Conservation (phyloP, 2,329 filamentous ascomycete species). For the Fusarium sp. region DNA sequence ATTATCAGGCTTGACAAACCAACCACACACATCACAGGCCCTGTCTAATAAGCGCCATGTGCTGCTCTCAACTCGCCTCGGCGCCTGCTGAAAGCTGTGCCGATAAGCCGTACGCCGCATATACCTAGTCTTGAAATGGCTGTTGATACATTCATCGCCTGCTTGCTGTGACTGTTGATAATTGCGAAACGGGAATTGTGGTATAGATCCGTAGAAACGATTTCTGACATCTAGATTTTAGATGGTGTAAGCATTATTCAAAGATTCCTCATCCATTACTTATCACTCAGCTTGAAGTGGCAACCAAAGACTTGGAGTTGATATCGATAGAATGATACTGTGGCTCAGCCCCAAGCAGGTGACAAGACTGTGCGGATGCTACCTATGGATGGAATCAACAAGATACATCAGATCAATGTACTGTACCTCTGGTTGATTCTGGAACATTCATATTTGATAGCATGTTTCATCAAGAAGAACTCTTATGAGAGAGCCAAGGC, state of each 20-base stretch:
- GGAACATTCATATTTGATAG: constrained; percentile 17
- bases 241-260: constrained; percentile 30
- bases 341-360: constrained; percentile 16
- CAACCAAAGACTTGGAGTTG: constrained; percentile 14
- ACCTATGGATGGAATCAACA: constrained; percentile 2
- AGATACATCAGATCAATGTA: constrained; percentile 12
- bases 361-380: neutral
- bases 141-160: neutral
- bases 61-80: constrained; percentile 28
- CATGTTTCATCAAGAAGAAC: constrained; percentile 11
- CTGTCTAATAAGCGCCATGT: constrained; percentile 35
- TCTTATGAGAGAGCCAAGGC: constrained; percentile 14
- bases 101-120: constrained; percentile 31
- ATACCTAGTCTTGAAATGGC: constrained; percentile 4
- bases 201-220: constrained; percentile 3
- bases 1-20: constrained; percentile 5
- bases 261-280: constrained; percentile 31
- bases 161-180: neutral
- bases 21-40: constrained; percentile 16
- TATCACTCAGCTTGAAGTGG: constrained; percentile 7
- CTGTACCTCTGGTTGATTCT: constrained; percentile 13
- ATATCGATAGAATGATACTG: neutral
- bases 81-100: constrained; percentile 28
- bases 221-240: constrained; percentile 1
- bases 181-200: constrained; percentile 15